Base-by-base conservation (phyloP, 108 stramenopile genomes). In the Nitzschia sp. region DNA sequence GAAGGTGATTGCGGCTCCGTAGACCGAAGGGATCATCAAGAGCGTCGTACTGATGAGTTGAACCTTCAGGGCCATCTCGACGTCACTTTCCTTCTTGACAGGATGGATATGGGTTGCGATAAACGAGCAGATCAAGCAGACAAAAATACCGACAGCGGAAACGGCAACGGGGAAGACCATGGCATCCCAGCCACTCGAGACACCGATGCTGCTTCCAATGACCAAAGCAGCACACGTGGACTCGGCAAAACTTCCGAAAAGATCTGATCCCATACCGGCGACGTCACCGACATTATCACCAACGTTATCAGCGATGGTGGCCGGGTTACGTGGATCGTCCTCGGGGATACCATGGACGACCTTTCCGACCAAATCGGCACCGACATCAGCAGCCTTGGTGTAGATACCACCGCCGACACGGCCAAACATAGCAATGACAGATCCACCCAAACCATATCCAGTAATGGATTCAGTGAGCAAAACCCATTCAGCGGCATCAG, bases 201-300 rank as follows among this genome's bases (percentile, higher is more conserved):
- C 70, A 33, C 92, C 95, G 57, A 96, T 91, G 48, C 90, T 85
- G 66, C 86, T 86, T 74, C 95, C 97, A 59, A 99, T 90, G 26
- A 98, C 97, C 46, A 98, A 80, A 17, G 97, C 95, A 32, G 98
- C 98, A 77, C 97, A 98, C 54, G 97, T 99, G 38, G 97, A 88
- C 79, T 97, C 97, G 32, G 97, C 98, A 65, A 98, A 98, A 61
- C 90, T 92, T 70, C 97, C 98, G 71, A 99, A 99, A 19, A 99
- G 84, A 92, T 99, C 98, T 23, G 94, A 91, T 66, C 98, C 98
- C 98, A 99, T 99, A 71, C 97, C 97, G 54, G 98, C 98, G 24
- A 98, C 97, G 68, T 98, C 98, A 45, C 97, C 97, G 33, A 99
- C 98, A 82, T 99, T 99, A 84, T 99, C 98, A 42, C 98, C 98